These are phyloP conservation scores for Alternaria sp. DNA, from an alignment of 2,329 filamentous ascomycete species.

Conservation along the genomic window DNA sequence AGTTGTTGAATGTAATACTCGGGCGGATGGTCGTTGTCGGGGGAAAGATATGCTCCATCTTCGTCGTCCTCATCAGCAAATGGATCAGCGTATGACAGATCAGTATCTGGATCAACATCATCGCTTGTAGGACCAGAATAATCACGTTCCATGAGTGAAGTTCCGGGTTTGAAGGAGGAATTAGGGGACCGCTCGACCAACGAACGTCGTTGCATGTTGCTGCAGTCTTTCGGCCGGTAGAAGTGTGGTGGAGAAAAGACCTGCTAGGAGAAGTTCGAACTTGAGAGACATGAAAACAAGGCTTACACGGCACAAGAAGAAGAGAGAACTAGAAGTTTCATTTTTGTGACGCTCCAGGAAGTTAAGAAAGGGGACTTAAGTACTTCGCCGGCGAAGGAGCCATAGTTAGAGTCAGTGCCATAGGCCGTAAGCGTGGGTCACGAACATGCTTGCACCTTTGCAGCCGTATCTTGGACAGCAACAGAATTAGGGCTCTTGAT, in stretches of 20 bases:
- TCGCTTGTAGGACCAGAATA: background rate
- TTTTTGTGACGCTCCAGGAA: background rate
- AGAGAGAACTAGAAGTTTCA: background rate
- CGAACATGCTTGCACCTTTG: background rate
- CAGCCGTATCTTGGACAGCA: background rate
- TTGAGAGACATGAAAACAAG: background rate
- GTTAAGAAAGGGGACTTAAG: background rate
- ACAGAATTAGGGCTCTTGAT: background rate
- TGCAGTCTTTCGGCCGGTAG: no score
- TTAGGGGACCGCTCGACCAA: background rate
- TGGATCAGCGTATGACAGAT: background rate
- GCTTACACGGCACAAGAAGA: background rate
- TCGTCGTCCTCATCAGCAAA: background rate
- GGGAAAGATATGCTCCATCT: background rate
- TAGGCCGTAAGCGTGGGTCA: background rate
- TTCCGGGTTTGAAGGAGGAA: background rate
- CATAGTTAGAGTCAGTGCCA: background rate
- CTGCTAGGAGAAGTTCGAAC: background rate
- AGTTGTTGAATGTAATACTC: slow-evolving; percentile 23
- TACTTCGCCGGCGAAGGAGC: background rate
- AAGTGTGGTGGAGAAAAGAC: no score
- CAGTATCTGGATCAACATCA: background rate
- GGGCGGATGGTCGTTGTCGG: slow-evolving; percentile 22
- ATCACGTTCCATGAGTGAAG: background rate
- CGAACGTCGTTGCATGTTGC: no score